Percentiles rank a stretch among this genome's conserved stretches.
Evolutionary conservation across 2,329 filamentous ascomycete species (phyloP).

Genomic region (Aspergillus terreus): DNA sequence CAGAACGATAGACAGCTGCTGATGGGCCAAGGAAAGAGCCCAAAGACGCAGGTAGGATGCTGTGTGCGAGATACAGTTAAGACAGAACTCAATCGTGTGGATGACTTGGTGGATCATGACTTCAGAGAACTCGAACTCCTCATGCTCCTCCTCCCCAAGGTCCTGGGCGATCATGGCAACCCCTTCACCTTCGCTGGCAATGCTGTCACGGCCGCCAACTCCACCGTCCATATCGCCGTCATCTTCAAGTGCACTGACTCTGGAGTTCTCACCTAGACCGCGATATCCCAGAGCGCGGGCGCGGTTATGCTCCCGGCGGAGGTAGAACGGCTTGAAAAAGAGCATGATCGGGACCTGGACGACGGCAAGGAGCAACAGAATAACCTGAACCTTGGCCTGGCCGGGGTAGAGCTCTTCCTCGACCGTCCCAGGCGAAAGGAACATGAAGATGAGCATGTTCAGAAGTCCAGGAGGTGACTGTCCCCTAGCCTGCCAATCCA

Average conservation of each 20-base stretch:
- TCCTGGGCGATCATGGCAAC: slow-evolving; percentile 87
- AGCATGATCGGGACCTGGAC: slow-evolving; percentile 84
- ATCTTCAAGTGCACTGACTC: slow-evolving; percentile 84
- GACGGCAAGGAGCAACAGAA: slow-evolving; percentile 77
- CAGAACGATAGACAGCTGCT: slow-evolving; percentile 92
- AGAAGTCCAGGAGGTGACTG: slow-evolving; percentile 77
- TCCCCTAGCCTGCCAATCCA: slow-evolving; percentile 73
- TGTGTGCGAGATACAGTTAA: slow-evolving; percentile 98
- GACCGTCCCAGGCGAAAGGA: slow-evolving; percentile 75
- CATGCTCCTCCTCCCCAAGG: slow-evolving; percentile 74
- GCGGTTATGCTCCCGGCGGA: slow-evolving; percentile 88
- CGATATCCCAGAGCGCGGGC: slow-evolving; percentile 86
- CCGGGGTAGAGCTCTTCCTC: slow-evolving; percentile 69
- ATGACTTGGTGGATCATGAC: slow-evolving; percentile 99
- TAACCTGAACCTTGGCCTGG: slow-evolving; percentile 70
- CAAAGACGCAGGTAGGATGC: slow-evolving; percentile 98
- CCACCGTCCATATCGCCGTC: slow-evolving; percentile 70
- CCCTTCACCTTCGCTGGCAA: slow-evolving; percentile 74
- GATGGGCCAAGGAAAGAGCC: slow-evolving; percentile 94
- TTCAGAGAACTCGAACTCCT: slow-evolving; percentile 96
- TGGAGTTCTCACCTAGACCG: slow-evolving; percentile 82
- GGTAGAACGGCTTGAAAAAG: slow-evolving; percentile 92
- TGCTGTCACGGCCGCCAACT: slow-evolving; percentile 60
- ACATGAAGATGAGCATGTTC: slow-evolving; percentile 99
- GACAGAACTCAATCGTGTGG: slow-evolving; percentile 98